These are phyloP conservation scores for Chrysanthemum makinoi DNA, from an alignment of 129 eudicot species.

Conservation along the genomic window DNA sequence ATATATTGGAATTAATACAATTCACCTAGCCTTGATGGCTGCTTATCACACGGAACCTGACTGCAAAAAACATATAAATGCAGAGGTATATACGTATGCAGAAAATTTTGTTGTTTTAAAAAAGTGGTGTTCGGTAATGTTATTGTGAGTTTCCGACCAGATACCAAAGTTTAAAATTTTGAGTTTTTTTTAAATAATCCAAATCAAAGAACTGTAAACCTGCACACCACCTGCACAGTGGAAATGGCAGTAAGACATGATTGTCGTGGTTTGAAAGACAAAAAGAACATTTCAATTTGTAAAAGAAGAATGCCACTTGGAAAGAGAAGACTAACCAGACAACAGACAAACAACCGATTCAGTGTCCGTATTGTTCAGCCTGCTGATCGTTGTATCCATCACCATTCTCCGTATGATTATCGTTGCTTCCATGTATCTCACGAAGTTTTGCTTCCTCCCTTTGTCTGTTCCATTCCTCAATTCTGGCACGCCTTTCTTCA, in stretches of 20 bases:
- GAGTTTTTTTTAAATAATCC: slow-evolving; percentile 15
- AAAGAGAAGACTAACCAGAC: slow-evolving; percentile 58
- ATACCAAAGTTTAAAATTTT: too few relatives aligned
- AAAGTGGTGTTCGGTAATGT: background rate
- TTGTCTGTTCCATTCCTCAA: slow-evolving; percentile 87
- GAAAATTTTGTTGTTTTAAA: background rate
- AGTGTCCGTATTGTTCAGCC: slow-evolving; percentile 47
- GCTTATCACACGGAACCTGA: slow-evolving; percentile 40
- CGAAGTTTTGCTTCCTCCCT: slow-evolving; percentile 61
- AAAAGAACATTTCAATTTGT: background rate
- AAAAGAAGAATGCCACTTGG: background rate
- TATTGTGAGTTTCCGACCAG: too few relatives aligned
- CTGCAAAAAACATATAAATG: slow-evolving; percentile 35
- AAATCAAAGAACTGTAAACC: slow-evolving; percentile 57
- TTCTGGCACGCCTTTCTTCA: slow-evolving; percentile 91
- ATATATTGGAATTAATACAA: background rate
- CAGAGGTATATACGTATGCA: slow-evolving; percentile 7
- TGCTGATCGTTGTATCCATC: slow-evolving; percentile 37
- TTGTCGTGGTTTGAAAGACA: slow-evolving; percentile 14
- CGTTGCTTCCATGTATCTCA: slow-evolving; percentile 10
- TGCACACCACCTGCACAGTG: slow-evolving; percentile 92
- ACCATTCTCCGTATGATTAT: slow-evolving; percentile 27
- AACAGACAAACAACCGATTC: slow-evolving; percentile 15
- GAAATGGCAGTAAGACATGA: slow-evolving; percentile 63
- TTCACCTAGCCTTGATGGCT: slow-evolving; percentile 23